phyloP scores from a whole-genome alignment of 2,329 filamentous ascomycete species.

The Calonectria fujianensis region DNA sequence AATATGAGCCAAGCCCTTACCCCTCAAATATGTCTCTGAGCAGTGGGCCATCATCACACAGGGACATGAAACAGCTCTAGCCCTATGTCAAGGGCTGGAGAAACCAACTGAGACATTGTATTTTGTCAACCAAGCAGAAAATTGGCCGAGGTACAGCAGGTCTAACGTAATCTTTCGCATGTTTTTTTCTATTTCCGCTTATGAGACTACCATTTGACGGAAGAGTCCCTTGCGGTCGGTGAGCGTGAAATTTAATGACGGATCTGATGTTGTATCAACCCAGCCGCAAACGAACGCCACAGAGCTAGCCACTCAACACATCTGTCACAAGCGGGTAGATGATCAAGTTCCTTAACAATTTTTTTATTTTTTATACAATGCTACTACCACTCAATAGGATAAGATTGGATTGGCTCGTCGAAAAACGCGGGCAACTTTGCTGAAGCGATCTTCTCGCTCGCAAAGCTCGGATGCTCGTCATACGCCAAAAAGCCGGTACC shows the following conservation, averaged over 20 bases:
- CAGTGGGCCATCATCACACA: not conserved
- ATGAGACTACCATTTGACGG: not conserved
- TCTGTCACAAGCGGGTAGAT: not conserved
- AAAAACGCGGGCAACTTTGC: slow-evolving; percentile 23
- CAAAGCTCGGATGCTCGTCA: slow-evolving; percentile 30
- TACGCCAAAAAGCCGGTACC: slow-evolving; percentile 43
- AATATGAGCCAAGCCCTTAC: not conserved
- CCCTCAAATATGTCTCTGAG: not conserved
- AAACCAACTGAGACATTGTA: not conserved
- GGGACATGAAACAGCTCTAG: not conserved
- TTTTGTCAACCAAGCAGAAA: not conserved
- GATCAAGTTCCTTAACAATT: not conserved
- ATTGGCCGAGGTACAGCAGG: not conserved
- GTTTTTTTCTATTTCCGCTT: not conserved
- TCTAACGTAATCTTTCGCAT: not conserved
- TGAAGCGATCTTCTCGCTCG: not conserved
- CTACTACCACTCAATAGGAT: slow-evolving; percentile 34
- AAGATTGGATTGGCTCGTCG: slow-evolving; percentile 20
- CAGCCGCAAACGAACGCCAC: not conserved
- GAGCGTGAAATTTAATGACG: not conserved
- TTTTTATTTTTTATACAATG: no score
- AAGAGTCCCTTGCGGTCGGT: not conserved
- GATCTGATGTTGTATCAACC: not conserved
- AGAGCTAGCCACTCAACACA: not conserved
- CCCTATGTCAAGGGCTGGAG: not conserved